Base-by-base conservation (phyloP, 2,329 filamentous ascomycete species). In the Rhinocladiella mackenziei region DNA sequence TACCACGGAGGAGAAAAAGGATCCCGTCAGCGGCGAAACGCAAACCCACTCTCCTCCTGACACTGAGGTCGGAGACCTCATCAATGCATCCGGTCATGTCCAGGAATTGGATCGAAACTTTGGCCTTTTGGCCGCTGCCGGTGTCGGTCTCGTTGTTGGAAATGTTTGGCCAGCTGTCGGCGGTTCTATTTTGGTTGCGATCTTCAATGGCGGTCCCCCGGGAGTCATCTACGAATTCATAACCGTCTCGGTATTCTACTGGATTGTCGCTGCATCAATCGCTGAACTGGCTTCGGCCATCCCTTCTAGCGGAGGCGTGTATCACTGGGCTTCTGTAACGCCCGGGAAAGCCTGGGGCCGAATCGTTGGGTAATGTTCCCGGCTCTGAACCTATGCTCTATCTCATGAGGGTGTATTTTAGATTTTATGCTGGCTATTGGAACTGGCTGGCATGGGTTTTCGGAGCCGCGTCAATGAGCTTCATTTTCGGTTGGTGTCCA, bases 41-140 rank as follows among this genome's bases (percentile, higher is more conserved):
- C 19, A 25, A 8, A 34, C 23, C 18, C 20, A 38, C 14, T 18
- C 31, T 13, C 23, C 33, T 13, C 23, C 33, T 9, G 36, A 45
- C 5, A 26, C 23, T 18, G 45, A 39, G 10, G 14, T 39, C 17
- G 35, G 42, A 7, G 47, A 48, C 8, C 44, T 51, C 10, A 60
- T 83, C 58, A 84, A 84, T 56, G 78, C 77, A 1, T 80, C 80
- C 2, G 80, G 80, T 4, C 78, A 83, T 60, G 69, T 67, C 49
- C 79, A 83, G 60, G 78, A 83, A 59, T 64, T 84, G 26, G 73
- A 75, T 45, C 71, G 80, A 11, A 80, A 83, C 56, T 83, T 82
- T 60, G 73, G 76, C 25, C 64, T 83, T 6, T 54, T 80, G 34
- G 75, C 73, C 38, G 73, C 82, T 30, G 77, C 77, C 39, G 78